Base-by-base conservation (phyloP, 805 yeast species). In the Lachancea thermotolerans region DNA sequence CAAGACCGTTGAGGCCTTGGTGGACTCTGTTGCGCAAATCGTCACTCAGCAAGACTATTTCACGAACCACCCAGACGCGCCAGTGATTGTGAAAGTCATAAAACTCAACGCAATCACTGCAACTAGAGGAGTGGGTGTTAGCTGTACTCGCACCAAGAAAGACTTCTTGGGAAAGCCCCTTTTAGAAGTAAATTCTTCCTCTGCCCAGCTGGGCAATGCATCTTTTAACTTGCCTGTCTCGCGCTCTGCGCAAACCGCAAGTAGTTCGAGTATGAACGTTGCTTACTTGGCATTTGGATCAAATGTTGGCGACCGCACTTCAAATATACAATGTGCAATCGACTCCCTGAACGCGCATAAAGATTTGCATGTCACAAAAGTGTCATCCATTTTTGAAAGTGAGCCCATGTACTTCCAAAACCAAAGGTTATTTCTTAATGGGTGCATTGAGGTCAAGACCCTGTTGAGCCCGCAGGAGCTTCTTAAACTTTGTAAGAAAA, bases 1-100 rank as follows among this genome's bases (percentile, higher is more conserved):
- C 68, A 83, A 86, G 57, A 93, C 99, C 0, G 95, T 93, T 1
- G 99, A 93, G 60, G 96, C 97, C 0, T 71, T 93, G 39, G 95
- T 86, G 2, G 75, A 80, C 48, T 75, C 79, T 10, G 82, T 87
- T 25, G 81, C 87, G 2, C 81, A 79, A 50, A 59, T 78, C 39
- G 67, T 82, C 2, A 67, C 77, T 32, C 70, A 72, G 47, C 60
- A 69, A 34, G 51, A 53, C 2, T 67, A 68, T 18, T 69, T 78
- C 5, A 55, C 60, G 4, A 56, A 64, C 17, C 76, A 75, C 1
- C 59, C 62, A 1, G 55, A 62, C 14, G 39, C 70, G 6, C 53
- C 65, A 4, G 62, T 71, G 37, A 51, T 50, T n/a, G 93, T 85
- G 0, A 71, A 71, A 25, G 95, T 89, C 0, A 77, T 81, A 35